Evolutionary conservation across 2,329 filamentous ascomycete species (phyloP), one percentile per base, ranked within the genome.

Genomic region (Talaromyces sp.): DNA sequence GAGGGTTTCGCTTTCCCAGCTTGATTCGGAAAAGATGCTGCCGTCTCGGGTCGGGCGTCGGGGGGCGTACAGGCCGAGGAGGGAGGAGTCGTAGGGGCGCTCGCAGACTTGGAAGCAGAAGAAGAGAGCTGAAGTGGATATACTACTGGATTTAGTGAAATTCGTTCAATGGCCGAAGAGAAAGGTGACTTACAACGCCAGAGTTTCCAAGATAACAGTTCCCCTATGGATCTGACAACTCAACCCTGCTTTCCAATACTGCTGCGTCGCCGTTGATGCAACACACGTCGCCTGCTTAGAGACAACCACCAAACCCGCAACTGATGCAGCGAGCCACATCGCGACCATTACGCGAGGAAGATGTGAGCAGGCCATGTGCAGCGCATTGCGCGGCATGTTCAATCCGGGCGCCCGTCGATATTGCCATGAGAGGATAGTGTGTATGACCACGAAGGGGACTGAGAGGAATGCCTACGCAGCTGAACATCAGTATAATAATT

Each of bases 401-500:
- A 74, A 73, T 17, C 73, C 72, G 17, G 68, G 66, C 6, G 75
- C 73, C 19, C 71, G 73, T 50, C 74, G 75, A 59, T 76, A 76
- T 58, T 78, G 75, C 75, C 75, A 77, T 3, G 76, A 76, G 39
- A 79, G 73, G n/a, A 79, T 68, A 25, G 75, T 77, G 54, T 79
- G 77, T 6, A 79, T 68, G 27, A 69, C 68, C 17, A 77, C 71
- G 27, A 79, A 72, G 1, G 76, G 74, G 1, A 79, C 69, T 0
- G 77, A 75, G n/a, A 77, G 67, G 33, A 77, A 75, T 3, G 74
- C 75, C 75, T 79, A 22, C 13, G 17, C n/a, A 6, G 3, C 22
- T n/a, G 8, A 13, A n/a, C 1, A 33, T 59, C 6, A 59, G 56
- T 10, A 43, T 22, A 2, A 13, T 37, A 2, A 31, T 11, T 8